Evolutionary conservation across 2,329 filamentous ascomycete species (phyloP).

Genomic region (Dactylellina drechsleri): DNA sequence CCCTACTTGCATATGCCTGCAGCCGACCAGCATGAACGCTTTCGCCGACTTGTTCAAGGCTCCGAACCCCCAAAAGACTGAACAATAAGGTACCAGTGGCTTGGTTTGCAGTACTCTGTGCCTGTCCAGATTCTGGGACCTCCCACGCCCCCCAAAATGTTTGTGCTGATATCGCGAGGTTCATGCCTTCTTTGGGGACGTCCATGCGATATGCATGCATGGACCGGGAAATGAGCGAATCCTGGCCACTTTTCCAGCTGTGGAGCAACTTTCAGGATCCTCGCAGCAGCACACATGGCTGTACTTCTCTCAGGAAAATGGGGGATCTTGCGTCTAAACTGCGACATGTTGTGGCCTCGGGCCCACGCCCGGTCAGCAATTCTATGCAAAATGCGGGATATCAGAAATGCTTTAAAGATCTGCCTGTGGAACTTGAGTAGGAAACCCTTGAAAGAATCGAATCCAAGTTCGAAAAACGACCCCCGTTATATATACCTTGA

Average conservation of each 20-base stretch:
- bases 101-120: conserved; percentile 3
- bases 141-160: conserved; percentile 26
- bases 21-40: conserved; percentile 30
- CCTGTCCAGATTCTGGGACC: conserved; percentile 7
- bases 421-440: conserved; percentile 38
- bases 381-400: conserved; percentile 5
- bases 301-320: conserved; percentile 7
- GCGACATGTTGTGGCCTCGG: background rate
- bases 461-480: conserved; percentile 10
- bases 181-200: conserved; percentile 48
- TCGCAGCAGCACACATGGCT: conserved; percentile 21
- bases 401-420: conserved; percentile 48
- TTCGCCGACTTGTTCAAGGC: conserved; percentile 41
- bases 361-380: no score
- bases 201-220: conserved; percentile 48
- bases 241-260: conserved; percentile 41
- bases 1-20: conserved; percentile 37
- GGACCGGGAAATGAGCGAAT: conserved; percentile 37
- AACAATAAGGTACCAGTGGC: background rate
- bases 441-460: conserved; percentile 18
- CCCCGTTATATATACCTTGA: no score
- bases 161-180: conserved; percentile 18
- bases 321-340: conserved; percentile 1
- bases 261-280: conserved; percentile 29
- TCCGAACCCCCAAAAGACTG: conserved; percentile 13